Conservation (phyloP, 2,329 filamentous ascomycete species). For the Exserohilum rostratum region DNA sequence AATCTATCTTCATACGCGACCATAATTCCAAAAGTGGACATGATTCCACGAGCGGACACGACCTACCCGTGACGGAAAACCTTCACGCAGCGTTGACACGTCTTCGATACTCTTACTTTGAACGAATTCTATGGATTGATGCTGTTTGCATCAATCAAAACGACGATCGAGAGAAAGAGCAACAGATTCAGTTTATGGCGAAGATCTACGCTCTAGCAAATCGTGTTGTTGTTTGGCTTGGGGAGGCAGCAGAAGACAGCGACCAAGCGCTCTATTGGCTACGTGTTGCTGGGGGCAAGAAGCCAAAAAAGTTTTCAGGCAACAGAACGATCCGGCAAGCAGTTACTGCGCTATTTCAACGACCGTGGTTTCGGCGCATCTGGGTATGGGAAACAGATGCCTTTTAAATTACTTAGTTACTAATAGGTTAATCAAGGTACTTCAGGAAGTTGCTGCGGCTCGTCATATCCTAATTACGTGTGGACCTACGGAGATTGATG, state of each 20-base stretch:
- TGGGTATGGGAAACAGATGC: conserved; percentile 15
- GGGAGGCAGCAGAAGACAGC: conserved; percentile 13
- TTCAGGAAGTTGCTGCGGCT: conserved; percentile 29
- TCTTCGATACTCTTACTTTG: conserved; percentile 11
- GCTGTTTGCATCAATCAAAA: conserved; percentile 4
- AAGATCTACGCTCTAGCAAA: conserved; percentile 19
- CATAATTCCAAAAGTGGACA: no score
- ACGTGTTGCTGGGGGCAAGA: conserved; percentile 10
- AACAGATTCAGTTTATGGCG: conserved; percentile 19
- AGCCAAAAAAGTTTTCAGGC: background rate
- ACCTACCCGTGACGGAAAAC: conserved; percentile 11
- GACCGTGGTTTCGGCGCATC: conserved; percentile 28
- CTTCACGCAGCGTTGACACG: conserved; percentile 9
- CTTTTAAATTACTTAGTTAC: conserved; percentile 5
- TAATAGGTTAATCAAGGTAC: conserved; percentile 20
- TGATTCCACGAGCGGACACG: background rate
- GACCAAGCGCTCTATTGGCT: conserved; percentile 18
- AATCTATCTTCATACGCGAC: conserved; percentile 10
- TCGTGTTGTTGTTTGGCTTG: conserved; percentile 22
- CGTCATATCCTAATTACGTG: conserved; percentile 20
- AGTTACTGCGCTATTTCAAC: conserved; percentile 17
- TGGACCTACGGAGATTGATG: conserved; percentile 19
- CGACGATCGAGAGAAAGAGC: conserved; percentile 14
- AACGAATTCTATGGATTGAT: conserved; percentile 16
- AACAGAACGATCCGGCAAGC: conserved; percentile 13